A percentile compares a stretch with the other conserved stretches of the same genome.
Evolutionary conservation across 345 rosid genomes (phyloP).

Genomic region (Lumnitzera littorea): DNA sequence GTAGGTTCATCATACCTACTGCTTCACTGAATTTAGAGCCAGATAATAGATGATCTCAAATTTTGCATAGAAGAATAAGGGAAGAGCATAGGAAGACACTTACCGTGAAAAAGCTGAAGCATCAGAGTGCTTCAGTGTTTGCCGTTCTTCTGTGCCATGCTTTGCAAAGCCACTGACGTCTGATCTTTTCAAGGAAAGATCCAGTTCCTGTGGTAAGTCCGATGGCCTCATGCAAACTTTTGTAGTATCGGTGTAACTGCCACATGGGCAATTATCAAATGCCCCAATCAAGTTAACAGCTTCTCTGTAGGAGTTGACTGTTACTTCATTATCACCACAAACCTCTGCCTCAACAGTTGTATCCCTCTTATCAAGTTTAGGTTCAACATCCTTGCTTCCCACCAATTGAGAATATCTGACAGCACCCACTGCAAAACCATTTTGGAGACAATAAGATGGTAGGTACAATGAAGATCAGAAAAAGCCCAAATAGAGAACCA

Average conservation of each 20-base stretch:
- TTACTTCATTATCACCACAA: conserved; percentile 11
- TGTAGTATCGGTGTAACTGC: conserved; percentile 13
- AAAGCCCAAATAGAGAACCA: neutral
- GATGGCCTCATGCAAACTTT: conserved; percentile 22
- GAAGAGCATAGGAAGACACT: conserved; percentile 13
- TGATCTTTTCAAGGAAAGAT: conserved; percentile 69
- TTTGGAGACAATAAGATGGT: neutral
- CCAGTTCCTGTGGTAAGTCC: conserved; percentile 48
- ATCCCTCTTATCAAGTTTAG: conserved; percentile 20
- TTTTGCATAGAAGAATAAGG: neutral
- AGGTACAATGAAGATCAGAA: conserved; percentile 1
- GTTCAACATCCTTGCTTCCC: conserved; percentile 16
- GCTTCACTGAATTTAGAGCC: neutral
- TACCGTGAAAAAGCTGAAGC: conserved; percentile 85
- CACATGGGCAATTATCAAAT: conserved; percentile 16
- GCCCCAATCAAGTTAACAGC: conserved; percentile 78
- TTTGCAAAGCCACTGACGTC: conserved; percentile 28
- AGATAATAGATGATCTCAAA: too few relatives aligned
- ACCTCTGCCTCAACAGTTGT: conserved; percentile 13
- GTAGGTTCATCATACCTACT: neutral
- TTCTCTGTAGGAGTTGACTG: conserved; percentile 32
- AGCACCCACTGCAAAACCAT: conserved; percentile 20
- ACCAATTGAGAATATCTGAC: conserved; percentile 12
- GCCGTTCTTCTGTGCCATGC: conserved; percentile 39
- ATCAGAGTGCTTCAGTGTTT: conserved; percentile 56